phyloP scores from a whole-genome alignment of 2,329 filamentous ascomycete species.

The Biscogniauxia mediterranea region DNA sequence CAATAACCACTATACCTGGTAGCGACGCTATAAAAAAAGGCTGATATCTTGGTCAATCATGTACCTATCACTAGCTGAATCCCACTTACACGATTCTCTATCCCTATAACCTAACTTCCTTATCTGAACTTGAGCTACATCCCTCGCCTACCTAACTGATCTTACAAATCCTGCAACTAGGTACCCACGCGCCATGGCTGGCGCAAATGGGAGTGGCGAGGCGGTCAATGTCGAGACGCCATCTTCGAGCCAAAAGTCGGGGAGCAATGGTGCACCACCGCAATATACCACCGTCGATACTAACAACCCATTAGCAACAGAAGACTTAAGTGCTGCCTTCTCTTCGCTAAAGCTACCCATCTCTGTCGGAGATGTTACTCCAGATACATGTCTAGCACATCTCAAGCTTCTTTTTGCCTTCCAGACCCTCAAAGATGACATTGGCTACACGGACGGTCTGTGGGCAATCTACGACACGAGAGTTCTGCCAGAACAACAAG shows the following conservation, averaged over 20 bases:
- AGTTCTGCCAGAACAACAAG: conserved; percentile 27
- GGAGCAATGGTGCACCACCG: conserved; percentile 15
- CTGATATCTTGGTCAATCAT: no score
- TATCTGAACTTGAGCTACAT: no score
- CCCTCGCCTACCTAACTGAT: not conserved
- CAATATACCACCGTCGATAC: conserved; percentile 13
- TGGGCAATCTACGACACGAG: conserved; percentile 59
- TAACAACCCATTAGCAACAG: conserved; percentile 13
- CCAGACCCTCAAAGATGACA: conserved; percentile 62
- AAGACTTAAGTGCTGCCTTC: conserved; percentile 34
- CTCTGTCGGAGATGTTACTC: conserved; percentile 36
- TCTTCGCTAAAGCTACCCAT: conserved; percentile 36
- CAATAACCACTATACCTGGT: no score
- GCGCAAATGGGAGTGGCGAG: not conserved
- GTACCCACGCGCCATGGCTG: conserved; percentile 8
- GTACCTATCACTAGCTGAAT: no score
- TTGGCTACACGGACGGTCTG: conserved; percentile 65
- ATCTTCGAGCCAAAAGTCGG: not conserved
- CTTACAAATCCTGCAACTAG: not conserved
- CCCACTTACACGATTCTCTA: no score
- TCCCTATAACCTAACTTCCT: no score
- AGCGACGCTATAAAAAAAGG: no score
- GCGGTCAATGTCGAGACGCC: not conserved
- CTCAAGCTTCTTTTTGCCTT: conserved; percentile 70
- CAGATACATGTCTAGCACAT: conserved; percentile 66